phyloP scores from a whole-genome alignment of 1,139 yeast species.

The Candida sanyaensis region DNA sequence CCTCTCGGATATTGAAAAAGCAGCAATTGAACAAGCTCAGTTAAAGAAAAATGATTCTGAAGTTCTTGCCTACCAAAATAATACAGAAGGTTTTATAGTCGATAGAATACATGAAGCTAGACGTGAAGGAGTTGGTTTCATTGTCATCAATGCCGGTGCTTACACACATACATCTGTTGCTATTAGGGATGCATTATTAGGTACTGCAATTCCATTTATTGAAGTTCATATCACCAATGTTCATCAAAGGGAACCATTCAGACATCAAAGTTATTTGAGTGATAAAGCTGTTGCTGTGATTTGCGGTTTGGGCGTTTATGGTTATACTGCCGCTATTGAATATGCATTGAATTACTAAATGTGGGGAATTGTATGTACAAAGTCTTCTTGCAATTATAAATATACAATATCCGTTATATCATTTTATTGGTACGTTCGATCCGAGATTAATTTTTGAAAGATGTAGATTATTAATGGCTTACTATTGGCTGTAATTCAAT shows the following conservation, averaged over 20 bases:
- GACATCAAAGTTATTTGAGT: conserved; percentile 50
- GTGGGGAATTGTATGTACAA: not conserved
- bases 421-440: not conserved
- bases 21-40: conserved; percentile 37
- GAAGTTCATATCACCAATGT: conserved; percentile 53
- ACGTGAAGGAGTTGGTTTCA: conserved; percentile 38
- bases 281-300: conserved; percentile 52
- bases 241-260: conserved; percentile 51
- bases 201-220: conserved; percentile 49
- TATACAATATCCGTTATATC: not conserved
- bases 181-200: conserved; percentile 49
- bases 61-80: conserved; percentile 38
- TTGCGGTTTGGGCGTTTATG: conserved; percentile 50
- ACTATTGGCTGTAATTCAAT: not conserved
- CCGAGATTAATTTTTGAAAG: not conserved
- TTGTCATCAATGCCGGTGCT: conserved; percentile 53
- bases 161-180: conserved; percentile 54
- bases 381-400: not conserved
- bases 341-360: conserved; percentile 42
- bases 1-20: conserved; percentile 40
- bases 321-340: conserved; percentile 50
- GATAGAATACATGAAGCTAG: conserved; percentile 50
- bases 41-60: conserved; percentile 30
- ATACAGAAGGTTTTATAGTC: conserved; percentile 49
- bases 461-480: not conserved